A percentile compares a stretch with the other conserved stretches of the same genome.
Evolutionary conservation across 805 yeast species (phyloP).

Genomic region (Saturnispora quitensis): DNA sequence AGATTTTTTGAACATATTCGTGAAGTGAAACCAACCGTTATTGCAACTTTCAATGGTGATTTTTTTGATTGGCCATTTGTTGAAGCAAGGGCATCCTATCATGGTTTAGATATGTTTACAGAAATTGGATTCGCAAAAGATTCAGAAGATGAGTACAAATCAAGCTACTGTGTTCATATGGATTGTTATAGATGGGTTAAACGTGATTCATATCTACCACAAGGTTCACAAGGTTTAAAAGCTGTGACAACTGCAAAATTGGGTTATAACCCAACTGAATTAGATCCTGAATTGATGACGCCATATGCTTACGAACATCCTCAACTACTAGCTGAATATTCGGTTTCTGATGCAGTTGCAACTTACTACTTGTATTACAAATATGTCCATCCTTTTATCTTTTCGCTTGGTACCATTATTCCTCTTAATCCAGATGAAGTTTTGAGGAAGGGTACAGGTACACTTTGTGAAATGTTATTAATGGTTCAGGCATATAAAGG

Average conservation of each 20-base stretch:
- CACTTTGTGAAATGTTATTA: conserved; percentile 92
- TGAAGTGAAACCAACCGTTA: conserved; percentile 89
- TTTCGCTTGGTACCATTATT: conserved; percentile 89
- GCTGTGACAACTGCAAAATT: conserved; percentile 94
- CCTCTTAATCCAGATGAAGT: conserved; percentile 97
- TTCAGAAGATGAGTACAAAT: conserved; percentile 84
- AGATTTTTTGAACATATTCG: conserved; percentile 85
- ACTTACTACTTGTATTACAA: conserved; percentile 93
- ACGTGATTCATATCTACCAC: conserved; percentile 94
- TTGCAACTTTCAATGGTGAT: conserved; percentile 97
- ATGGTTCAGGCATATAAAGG: conserved; percentile 91
- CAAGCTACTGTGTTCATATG: conserved; percentile 90
- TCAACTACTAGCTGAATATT: conserved; percentile 86
- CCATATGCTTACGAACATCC: conserved; percentile 95
- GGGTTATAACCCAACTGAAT: conserved; percentile 92
- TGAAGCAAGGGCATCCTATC: conserved; percentile 74
- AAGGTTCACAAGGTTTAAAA: conserved; percentile 96
- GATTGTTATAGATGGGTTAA: conserved; percentile 98
- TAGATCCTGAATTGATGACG: conserved; percentile 97
- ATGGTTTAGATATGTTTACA: conserved; percentile 79
- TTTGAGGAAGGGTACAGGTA: conserved; percentile 94
- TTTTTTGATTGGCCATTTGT: conserved; percentile 99
- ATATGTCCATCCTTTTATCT: conserved; percentile 94
- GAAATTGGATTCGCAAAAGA: conserved; percentile 94
- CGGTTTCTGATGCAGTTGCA: conserved; percentile 99